Percentiles rank a stretch among this genome's conserved stretches.
These are phyloP conservation scores for Wickerhamia fluorescens DNA, from an alignment of 805 yeast species.

Conservation along the genomic window DNA sequence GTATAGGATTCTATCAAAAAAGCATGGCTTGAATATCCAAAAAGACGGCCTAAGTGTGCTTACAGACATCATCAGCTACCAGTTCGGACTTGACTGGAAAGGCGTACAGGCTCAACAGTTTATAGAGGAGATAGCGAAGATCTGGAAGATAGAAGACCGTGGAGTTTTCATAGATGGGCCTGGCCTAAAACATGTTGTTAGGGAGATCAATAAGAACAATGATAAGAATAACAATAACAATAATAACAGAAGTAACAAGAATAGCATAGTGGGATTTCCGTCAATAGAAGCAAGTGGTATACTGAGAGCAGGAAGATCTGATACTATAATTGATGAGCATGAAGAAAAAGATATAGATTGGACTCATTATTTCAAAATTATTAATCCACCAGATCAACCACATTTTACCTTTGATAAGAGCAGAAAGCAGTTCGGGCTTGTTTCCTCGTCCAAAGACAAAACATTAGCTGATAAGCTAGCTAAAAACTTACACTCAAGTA, in stretches of 20 bases:
- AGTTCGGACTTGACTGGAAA: constrained; percentile 85
- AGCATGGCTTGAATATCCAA: constrained; percentile 85
- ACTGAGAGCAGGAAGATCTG: constrained; percentile 11
- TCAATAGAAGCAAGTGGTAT: too few species aligned
- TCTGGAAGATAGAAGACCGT: constrained; percentile 86
- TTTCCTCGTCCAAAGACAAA: constrained; percentile 4
- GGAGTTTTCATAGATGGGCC: constrained; percentile 81
- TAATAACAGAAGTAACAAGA: neutral
- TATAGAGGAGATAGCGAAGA: constrained; percentile 69
- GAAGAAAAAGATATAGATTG: constrained; percentile 42
- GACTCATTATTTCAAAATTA: constrained; percentile 63
- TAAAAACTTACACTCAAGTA: constrained; percentile 13
- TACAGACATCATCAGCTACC: constrained; percentile 68
- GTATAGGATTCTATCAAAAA: constrained; percentile 81
- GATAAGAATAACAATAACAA: constrained; percentile 7
- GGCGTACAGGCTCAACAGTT: constrained; percentile 53
- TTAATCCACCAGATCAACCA: constrained; percentile 62
- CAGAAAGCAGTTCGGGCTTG: constrained; percentile 54
- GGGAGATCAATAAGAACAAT: constrained; percentile 37
- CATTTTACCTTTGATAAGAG: constrained; percentile 52
- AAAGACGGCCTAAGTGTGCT: constrained; percentile 72
- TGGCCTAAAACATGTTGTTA: constrained; percentile 55
- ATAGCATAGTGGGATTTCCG: too few species aligned
- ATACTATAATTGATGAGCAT: constrained; percentile 14
- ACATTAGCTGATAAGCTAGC: constrained; percentile 4